Evolutionary conservation across 2,329 filamentous ascomycete species (phyloP), one percentile per base, ranked within the genome.

Genomic region (Pseudogymnoascus sp.): DNA sequence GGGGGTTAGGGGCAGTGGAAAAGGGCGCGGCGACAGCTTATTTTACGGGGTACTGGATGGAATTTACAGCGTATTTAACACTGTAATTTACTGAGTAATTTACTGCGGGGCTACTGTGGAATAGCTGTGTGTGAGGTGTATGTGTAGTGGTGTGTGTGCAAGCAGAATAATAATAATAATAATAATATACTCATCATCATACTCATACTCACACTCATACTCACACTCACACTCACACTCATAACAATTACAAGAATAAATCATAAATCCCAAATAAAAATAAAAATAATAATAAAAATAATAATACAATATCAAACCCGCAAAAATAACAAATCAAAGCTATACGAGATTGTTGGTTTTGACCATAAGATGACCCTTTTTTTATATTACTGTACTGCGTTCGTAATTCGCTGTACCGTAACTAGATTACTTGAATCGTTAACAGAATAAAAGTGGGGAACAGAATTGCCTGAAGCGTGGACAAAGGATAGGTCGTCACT

Each of bases 381-480:
- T 52, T 52, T 52, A 52, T 52, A 52, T 52, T 52, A 52, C 45
- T 52, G 45, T 52, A 30, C 45, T 52, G 45, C 45, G 26, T 52
- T 30, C 45, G 45, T 52, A 52, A 52, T 52, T 30, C 45, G 45
- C 39, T 30, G 45, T n/a, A 52, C 8, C 19, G 38, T 41, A 13
- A 23, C 15, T 38, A 8, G 37, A 41, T 41, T 41, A 45, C 21
- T 45, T 12, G 23, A 26, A 5, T 38, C 18, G 9, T 18, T 19
- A 7, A 8, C n/a, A n/a, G n/a, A n/a, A n/a, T n/a, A n/a, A 18
- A 52, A 52, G 45, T 52, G 45, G 45, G 45, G 45, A 19, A 12
- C n/a, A n/a, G n/a, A 30, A n/a, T 52, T 52, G 45, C 30, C 26
- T 52, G 45, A 18, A 18, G 45, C 45, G 45, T 52, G 45, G 45